Evolutionary conservation across 768 basidiomycete genomes (phyloP), one percentile per base, ranked within the genome.

Genomic region (Coprinellus aureogranulatus): DNA sequence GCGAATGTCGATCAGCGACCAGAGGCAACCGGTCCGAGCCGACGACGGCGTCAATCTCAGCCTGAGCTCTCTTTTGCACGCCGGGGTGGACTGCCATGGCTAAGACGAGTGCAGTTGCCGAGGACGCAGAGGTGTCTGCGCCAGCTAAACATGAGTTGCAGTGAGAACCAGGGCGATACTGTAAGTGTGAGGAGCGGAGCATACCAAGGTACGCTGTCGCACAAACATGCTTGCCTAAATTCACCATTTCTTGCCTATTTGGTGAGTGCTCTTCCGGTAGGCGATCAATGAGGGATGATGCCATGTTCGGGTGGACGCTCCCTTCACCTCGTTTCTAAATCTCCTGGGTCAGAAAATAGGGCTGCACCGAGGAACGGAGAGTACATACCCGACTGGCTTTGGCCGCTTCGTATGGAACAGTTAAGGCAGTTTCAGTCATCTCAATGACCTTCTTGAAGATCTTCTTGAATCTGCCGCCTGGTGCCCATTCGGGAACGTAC

Each of bases 161-260:
- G 23, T 14, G 22, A 26, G 12, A 18, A 25, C 11, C 4, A 18
- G 22, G 31, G 11, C 6, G 23, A 40, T 22, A 34, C 34, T 34
- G 34, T n/a, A n/a, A n/a, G n/a, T n/a, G n/a, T n/a, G n/a, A n/a
- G n/a, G n/a, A n/a, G n/a, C 53, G 51, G 12, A n/a, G 50, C 62
- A 12, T 56, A 67, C 69, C 69, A 50, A 65, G 48, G 22, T 68
- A 62, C 55, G 66, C 60, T 23, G 62, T 65, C 20, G 61, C 65
- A 12, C 65, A 61, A 25, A 66, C 65, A 64, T 66, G 64, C 52
- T 64, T 67, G 1, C 71, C 64, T 34, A 69, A 50, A 26, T 65
- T 61, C 25, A 59, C 53, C 28, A 42, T 37, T 20, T 52, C 28
- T 8, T 26, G 39, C 6, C 37, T n/a, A 10, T 39, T n/a, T 2